phyloP scores from a whole-genome alignment of 148 eudicot genomes.

The Camellia japonica region DNA sequence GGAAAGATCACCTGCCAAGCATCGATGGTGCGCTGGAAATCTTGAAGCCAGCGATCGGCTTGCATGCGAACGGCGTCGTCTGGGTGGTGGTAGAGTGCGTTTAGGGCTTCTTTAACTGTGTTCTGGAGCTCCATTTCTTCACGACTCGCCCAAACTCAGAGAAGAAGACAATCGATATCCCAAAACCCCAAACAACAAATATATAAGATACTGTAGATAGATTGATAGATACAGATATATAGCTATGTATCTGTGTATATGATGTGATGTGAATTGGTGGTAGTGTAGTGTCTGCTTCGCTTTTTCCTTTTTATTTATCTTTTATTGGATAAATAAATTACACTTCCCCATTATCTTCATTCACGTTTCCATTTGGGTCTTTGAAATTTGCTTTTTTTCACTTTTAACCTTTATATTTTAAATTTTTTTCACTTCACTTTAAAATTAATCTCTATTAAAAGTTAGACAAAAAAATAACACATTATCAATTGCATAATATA shows the following conservation, averaged over 20 bases:
- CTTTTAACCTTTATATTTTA: too few species aligned
- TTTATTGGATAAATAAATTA: too few species aligned
- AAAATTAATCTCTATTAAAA: too few species aligned
- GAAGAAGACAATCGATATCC: neutral
- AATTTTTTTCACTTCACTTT: too few species aligned
- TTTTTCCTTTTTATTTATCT: too few species aligned
- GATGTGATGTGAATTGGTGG: neutral
- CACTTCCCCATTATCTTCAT: too few species aligned
- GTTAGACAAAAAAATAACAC: too few species aligned
- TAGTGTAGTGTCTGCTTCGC: too few species aligned
- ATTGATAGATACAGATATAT: neutral
- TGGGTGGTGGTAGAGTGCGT: slow-evolving; percentile 92
- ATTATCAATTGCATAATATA: too few species aligned
- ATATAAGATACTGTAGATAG: neutral
- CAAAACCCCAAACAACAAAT: neutral
- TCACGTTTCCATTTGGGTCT: too few species aligned
- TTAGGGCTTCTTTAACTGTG: slow-evolving; percentile 94
- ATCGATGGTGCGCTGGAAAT: slow-evolving; percentile 85
- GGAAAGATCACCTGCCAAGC: slow-evolving; percentile 81
- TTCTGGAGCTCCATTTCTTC: slow-evolving; percentile 66
- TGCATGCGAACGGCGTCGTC: slow-evolving; percentile 89
- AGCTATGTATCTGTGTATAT: neutral
- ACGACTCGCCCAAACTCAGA: neutral
- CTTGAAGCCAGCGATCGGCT: slow-evolving; percentile 98
- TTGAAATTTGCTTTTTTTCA: too few species aligned